phyloP scores from a whole-genome alignment of 257 asterid genomes.

The Echites panduratus region DNA sequence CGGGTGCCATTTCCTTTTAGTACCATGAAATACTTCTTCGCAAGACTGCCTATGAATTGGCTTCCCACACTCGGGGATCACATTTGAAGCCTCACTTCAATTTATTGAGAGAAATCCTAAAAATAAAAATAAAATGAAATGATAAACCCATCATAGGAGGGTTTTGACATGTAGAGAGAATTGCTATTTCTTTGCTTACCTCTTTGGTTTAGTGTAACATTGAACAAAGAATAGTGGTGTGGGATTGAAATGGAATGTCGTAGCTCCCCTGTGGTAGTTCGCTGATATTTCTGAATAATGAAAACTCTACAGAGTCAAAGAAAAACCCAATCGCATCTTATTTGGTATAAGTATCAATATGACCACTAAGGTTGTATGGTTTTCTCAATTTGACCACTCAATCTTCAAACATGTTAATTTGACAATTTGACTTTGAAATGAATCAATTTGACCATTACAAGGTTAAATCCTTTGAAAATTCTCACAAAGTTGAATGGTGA shows the following conservation, averaged over 20 bases:
- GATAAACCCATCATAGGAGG: no score
- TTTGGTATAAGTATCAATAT: no score
- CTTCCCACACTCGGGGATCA: slow-evolving; percentile 68
- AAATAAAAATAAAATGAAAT: no score
- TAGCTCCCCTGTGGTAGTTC: slow-evolving; percentile 51
- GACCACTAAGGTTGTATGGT: no score
- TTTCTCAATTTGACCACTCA: no score
- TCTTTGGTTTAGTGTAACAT: slow-evolving; percentile 69
- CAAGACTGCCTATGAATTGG: slow-evolving; percentile 94
- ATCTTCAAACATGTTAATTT: no score
- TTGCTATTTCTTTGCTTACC: no score
- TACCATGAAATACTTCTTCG: slow-evolving; percentile 76
- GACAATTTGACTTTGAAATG: no score
- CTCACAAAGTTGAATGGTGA: no score
- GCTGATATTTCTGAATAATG: slow-evolving; percentile 58
- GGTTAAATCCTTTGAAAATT: no score
- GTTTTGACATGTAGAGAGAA: no score
- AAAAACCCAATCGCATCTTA: background rate
- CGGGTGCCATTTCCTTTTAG: slow-evolving; percentile 82
- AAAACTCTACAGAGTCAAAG: slow-evolving; percentile 23
- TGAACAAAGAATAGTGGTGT: slow-evolving; percentile 69
- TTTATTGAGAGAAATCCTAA: slow-evolving; percentile 9
- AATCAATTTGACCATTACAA: no score
- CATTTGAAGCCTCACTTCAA: slow-evolving; percentile 88
- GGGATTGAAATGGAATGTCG: slow-evolving; percentile 63